These are phyloP conservation scores for Dendrobium officinale DNA, from an alignment of 106 monocot genomes.

Conservation along the genomic window DNA sequence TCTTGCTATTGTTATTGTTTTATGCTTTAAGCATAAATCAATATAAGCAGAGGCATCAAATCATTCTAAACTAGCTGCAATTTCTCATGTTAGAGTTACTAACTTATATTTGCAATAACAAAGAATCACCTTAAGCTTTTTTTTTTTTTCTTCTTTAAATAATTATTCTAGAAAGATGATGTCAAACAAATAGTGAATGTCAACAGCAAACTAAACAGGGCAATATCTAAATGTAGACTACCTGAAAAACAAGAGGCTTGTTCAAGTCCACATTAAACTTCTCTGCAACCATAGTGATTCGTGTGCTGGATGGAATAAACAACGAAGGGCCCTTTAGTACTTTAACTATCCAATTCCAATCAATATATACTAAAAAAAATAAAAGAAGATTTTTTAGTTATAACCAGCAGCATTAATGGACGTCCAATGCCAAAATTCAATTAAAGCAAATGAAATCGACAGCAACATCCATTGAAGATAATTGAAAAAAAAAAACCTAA, in stretches of 20 bases:
- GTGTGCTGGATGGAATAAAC: not conserved
- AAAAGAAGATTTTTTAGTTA: not conserved
- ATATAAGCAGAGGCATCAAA: not conserved
- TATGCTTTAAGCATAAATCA: not conserved
- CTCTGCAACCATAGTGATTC: constrained; percentile 50
- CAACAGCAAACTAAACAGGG: not conserved
- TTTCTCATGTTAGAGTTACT: not conserved
- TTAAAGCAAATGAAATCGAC: too few relatives aligned
- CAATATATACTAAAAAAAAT: not conserved
- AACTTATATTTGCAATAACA: not conserved
- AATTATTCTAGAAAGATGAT: not conserved
- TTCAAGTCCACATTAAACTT: constrained; percentile 62
- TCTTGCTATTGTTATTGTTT: not conserved
- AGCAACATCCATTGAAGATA: too few relatives aligned
- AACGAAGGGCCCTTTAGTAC: not conserved
- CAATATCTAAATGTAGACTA: constrained; percentile 5
- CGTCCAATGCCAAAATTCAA: not conserved
- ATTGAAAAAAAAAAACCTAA: too few relatives aligned
- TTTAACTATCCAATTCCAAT: not conserved
- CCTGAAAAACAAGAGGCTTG: constrained; percentile 90
- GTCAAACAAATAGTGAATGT: not conserved
- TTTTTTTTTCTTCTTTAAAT: not conserved
- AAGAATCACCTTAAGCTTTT: not conserved
- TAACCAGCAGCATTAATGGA: not conserved
- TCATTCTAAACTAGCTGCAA: not conserved